Evolutionary conservation across 2,329 filamentous ascomycete species (phyloP).

Genomic region (Aspergillus intermedius): DNA sequence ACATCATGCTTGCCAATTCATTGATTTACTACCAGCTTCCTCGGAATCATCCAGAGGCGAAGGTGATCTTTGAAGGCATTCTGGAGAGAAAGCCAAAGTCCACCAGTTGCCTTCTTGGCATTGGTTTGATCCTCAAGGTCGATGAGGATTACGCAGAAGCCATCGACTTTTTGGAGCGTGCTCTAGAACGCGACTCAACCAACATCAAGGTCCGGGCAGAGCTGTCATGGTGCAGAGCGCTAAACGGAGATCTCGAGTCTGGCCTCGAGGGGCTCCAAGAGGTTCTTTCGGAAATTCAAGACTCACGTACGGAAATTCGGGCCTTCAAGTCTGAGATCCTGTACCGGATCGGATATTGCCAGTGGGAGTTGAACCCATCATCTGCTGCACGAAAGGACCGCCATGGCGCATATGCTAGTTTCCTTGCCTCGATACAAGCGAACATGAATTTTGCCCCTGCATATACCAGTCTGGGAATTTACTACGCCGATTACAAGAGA

Average conservation of each 20-base stretch:
- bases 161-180: constrained; percentile 70
- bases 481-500: constrained; percentile 82
- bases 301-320: constrained; percentile 53
- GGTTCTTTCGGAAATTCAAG: constrained; percentile 60
- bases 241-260: constrained; percentile 65
- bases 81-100: constrained; percentile 68
- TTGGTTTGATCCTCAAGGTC: constrained; percentile 87
- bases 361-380: constrained; percentile 77
- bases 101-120: constrained; percentile 76
- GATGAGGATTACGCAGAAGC: constrained; percentile 82
- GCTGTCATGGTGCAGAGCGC: constrained; percentile 83
- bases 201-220: constrained; percentile 80
- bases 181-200: constrained; percentile 62
- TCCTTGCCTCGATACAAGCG: constrained; percentile 75
- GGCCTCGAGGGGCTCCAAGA: constrained; percentile 65
- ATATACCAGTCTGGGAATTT: constrained; percentile 85
- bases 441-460: constrained; percentile 83
- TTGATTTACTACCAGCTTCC: constrained; percentile 87
- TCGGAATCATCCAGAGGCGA: constrained; percentile 81
- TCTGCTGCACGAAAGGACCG: constrained; percentile 70
- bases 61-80: constrained; percentile 74
- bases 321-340: constrained; percentile 79
- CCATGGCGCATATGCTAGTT: constrained; percentile 73
- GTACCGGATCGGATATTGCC: constrained; percentile 77
- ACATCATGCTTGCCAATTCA: constrained; percentile 74